A percentile compares a stretch with the other conserved stretches of the same genome.
phyloP scores from a whole-genome alignment of 2,329 filamentous ascomycete genomes.

The Ophiostoma tasmaniense region DNA sequence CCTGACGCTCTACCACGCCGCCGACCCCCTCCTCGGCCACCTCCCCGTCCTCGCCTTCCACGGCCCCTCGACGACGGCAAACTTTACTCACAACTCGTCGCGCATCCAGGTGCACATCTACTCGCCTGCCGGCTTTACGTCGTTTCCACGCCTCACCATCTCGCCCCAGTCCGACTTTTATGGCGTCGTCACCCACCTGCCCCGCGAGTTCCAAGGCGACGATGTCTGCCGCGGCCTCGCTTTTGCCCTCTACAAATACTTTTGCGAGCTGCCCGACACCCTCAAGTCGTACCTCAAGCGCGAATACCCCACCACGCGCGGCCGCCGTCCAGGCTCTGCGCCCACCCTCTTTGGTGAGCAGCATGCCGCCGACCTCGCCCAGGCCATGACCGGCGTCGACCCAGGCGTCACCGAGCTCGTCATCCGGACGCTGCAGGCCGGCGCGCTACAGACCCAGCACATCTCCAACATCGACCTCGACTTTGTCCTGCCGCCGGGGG shows the following conservation, averaged over 20 bases:
- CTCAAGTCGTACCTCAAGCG: slow-evolving; percentile 64
- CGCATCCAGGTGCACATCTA: slow-evolving; percentile 92
- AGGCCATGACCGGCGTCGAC: slow-evolving; percentile 74
- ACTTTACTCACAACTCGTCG: slow-evolving; percentile 79
- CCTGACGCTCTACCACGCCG: slow-evolving; percentile 80
- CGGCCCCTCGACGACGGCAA: slow-evolving; percentile 80
- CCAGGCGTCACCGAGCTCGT: slow-evolving; percentile 61
- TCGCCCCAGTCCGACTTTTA: slow-evolving; percentile 90
- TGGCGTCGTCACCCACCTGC: slow-evolving; percentile 78
- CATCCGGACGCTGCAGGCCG: slow-evolving; percentile 59
- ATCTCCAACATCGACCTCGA: slow-evolving; percentile 83
- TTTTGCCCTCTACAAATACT: slow-evolving; percentile 91
- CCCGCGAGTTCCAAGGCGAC: slow-evolving; percentile 90
- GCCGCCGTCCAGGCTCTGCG: slow-evolving; percentile 53
- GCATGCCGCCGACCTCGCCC: slow-evolving; percentile 85
- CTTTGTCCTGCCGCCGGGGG: slow-evolving; percentile 70
- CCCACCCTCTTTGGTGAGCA: slow-evolving; percentile 76
- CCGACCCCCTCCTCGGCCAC: slow-evolving; percentile 73
- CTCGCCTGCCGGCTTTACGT: slow-evolving; percentile 78
- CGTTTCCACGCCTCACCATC: slow-evolving; percentile 83
- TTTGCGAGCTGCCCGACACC: slow-evolving; percentile 69
- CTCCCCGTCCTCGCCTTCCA: slow-evolving; percentile 84
- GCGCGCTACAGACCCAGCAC: slow-evolving; percentile 71
- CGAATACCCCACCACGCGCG: slow-evolving; percentile 44
- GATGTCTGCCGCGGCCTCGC: slow-evolving; percentile 85